Evolutionary conservation across 2,329 filamentous ascomycete genomes (phyloP).

Genomic region (Cercospora nicotianae): DNA sequence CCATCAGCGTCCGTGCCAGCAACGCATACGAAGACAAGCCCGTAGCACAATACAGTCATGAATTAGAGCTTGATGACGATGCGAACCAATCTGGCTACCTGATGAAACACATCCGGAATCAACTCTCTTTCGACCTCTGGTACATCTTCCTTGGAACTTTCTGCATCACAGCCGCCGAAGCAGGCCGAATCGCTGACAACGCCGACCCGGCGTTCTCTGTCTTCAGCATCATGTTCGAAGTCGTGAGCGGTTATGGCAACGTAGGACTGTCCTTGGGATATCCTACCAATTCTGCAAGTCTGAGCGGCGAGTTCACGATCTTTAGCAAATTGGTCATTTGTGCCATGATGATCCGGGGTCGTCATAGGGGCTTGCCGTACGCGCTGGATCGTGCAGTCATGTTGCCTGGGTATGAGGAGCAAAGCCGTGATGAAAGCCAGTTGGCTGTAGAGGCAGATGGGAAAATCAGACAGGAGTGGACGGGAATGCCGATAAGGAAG

Average conservation of each 20-base stretch:
- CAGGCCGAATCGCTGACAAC: slow-evolving; percentile 38
- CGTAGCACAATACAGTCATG: slow-evolving; percentile 57
- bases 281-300: not conserved
- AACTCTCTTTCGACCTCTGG: slow-evolving; percentile 51
- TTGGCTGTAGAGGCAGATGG: slow-evolving; percentile 43
- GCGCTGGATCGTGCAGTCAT: slow-evolving; percentile 53
- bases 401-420: slow-evolving; percentile 34
- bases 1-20: slow-evolving; percentile 60
- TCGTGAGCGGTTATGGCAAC: slow-evolving; percentile 44
- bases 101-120: slow-evolving; percentile 47
- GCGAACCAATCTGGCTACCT: slow-evolving; percentile 38
- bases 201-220: slow-evolving; percentile 41
- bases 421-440: slow-evolving; percentile 29
- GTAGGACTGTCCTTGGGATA: slow-evolving; percentile 32
- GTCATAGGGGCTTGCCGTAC: slow-evolving; percentile 57
- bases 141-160: slow-evolving; percentile 48
- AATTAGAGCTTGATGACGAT: slow-evolving; percentile 29
- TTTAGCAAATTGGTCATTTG: slow-evolving; percentile 57
- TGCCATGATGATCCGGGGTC: slow-evolving; percentile 56
- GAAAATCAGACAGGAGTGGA: slow-evolving; percentile 26
- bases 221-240: slow-evolving; percentile 51
- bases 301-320: slow-evolving; percentile 9
- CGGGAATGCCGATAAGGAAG: slow-evolving; percentile 19
- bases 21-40: slow-evolving; percentile 64
- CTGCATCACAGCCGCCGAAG: slow-evolving; percentile 50